Percentiles rank a stretch among this genome's conserved stretches.
Evolutionary conservation across 352 stramenopile genomes (phyloP).

Genomic region (Globisporangium paddicum): DNA sequence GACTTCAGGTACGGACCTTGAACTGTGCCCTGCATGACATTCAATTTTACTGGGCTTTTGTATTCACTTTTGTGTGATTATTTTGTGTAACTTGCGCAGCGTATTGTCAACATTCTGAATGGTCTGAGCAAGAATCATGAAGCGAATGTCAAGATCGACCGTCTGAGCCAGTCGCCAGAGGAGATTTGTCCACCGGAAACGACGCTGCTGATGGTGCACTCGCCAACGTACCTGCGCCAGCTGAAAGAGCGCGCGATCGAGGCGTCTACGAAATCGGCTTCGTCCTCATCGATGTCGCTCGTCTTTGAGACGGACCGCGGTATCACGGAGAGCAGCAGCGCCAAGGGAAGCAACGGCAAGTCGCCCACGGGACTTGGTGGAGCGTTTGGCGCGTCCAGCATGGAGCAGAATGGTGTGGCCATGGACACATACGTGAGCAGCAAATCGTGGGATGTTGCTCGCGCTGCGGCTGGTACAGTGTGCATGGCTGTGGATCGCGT

Average conservation of each 20-base stretch:
- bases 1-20: conserved; percentile 56
- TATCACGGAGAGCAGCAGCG: conserved; percentile 34
- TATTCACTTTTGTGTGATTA: not conserved
- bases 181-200: conserved; percentile 72
- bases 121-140: conserved; percentile 60
- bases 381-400: conserved; percentile 63
- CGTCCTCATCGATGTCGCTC: conserved; percentile 37
- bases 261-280: conserved; percentile 33
- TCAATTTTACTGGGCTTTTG: not conserved
- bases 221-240: conserved; percentile 71
- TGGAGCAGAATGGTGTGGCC: conserved; percentile 57
- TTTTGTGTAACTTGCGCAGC: conserved; percentile 23
- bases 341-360: conserved; percentile 32
- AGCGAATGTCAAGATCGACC: conserved; percentile 62
- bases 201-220: conserved; percentile 78
- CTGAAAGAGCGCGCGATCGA: conserved; percentile 63
- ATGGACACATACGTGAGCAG: conserved; percentile 86
- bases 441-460: conserved; percentile 81
- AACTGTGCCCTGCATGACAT: conserved; percentile 7
- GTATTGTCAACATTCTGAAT: conserved; percentile 65
- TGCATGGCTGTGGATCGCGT: conserved; percentile 80
- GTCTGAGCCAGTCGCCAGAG: conserved; percentile 58
- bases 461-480: conserved; percentile 71
- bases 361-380: conserved; percentile 45
- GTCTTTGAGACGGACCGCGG: conserved; percentile 80